phyloP scores from a whole-genome alignment of 345 rosid species.

The Alliaria petiolata region DNA sequence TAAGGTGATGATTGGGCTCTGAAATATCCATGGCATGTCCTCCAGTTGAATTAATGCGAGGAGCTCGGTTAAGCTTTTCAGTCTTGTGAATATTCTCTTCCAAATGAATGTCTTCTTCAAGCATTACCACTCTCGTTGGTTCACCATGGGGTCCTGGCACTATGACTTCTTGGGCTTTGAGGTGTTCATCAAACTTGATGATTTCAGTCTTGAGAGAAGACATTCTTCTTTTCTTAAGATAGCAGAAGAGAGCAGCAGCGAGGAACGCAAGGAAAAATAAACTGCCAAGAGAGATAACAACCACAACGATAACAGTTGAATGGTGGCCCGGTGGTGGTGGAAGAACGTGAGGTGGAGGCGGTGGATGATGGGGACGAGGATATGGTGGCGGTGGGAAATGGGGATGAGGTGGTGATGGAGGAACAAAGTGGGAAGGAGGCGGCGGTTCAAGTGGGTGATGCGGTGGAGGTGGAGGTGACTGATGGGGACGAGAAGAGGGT shows the following conservation, averaged over 20 bases:
- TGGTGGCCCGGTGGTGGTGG: slow-evolving; percentile 53
- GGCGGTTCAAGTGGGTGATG: slow-evolving; percentile 29
- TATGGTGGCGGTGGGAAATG: slow-evolving; percentile 34
- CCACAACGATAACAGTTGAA: slow-evolving; percentile 44
- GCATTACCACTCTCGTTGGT: slow-evolving; percentile 29
- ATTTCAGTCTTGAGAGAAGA: slow-evolving; percentile 36
- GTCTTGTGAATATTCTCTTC: slow-evolving; percentile 39
- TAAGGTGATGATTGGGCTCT: slow-evolving; percentile 27
- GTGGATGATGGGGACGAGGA: slow-evolving; percentile 38
- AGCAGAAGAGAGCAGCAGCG: slow-evolving; percentile 53
- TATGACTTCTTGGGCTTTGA: slow-evolving; percentile 49
- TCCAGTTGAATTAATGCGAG: slow-evolving; percentile 23
- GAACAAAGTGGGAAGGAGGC: slow-evolving; percentile 44
- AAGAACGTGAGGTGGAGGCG: slow-evolving; percentile 45
- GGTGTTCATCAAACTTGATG: slow-evolving; percentile 41
- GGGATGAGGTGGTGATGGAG: slow-evolving; percentile 39
- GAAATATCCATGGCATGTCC: slow-evolving; percentile 27
- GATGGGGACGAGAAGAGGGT: slow-evolving; percentile 25
- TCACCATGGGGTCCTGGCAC: slow-evolving; percentile 52
- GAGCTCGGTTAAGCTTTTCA: slow-evolving; percentile 22
- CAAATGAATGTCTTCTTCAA: slow-evolving; percentile 55
- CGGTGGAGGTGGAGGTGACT: slow-evolving; percentile 37
- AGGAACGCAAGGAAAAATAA: slow-evolving; percentile 58
- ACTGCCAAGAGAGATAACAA: slow-evolving; percentile 60
- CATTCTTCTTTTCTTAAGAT: slow-evolving; percentile 47